Percentiles rank a stretch among this genome's conserved stretches.
These are phyloP conservation scores for Lasiodiplodia hormozganensis DNA, from an alignment of 2,329 filamentous ascomycete species.

Conservation along the genomic window DNA sequence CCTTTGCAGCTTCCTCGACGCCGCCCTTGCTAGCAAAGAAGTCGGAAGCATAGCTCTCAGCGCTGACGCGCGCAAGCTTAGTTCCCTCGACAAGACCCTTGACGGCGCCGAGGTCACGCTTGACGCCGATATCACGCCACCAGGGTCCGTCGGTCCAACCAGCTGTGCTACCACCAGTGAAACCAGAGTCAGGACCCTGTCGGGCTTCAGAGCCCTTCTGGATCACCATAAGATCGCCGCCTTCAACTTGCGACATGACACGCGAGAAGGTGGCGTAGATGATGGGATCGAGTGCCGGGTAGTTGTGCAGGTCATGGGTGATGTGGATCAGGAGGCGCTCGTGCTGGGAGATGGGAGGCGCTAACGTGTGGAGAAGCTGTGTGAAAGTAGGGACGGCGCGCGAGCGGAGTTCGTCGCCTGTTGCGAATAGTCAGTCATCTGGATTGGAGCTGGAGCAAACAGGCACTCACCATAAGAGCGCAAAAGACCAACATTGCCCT, in stretches of 20 bases:
- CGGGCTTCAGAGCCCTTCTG: conserved; percentile 90
- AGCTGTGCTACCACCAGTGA: conserved; percentile 54
- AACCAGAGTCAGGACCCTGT: conserved; percentile 67
- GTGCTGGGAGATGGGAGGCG: conserved; percentile 94
- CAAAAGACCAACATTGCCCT: conserved; percentile 79
- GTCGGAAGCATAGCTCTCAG: conserved; percentile 85
- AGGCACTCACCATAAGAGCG: conserved; percentile 70
- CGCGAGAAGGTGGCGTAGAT: conserved; percentile 91
- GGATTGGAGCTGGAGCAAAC: no score
- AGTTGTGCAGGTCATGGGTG: conserved; percentile 92
- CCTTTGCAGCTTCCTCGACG: conserved; percentile 77
- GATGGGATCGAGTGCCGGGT: conserved; percentile 91
- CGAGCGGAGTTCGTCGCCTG: conserved; percentile 74
- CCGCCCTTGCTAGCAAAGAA: conserved; percentile 83
- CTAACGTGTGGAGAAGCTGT: conserved; percentile 91
- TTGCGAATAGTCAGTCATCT: background rate
- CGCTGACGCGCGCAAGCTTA: conserved; percentile 87
- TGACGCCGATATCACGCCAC: conserved; percentile 78
- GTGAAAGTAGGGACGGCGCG: conserved; percentile 94
- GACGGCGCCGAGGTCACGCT: conserved; percentile 80
- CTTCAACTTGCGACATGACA: conserved; percentile 99
- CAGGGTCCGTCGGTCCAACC: conserved; percentile 95
- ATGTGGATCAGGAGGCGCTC: conserved; percentile 97
- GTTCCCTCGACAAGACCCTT: conserved; percentile 84
- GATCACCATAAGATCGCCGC: conserved; percentile 90